phyloP scores from a whole-genome alignment of 1,284 basidiomycete genomes.

The Sanghuangporus baumii region DNA sequence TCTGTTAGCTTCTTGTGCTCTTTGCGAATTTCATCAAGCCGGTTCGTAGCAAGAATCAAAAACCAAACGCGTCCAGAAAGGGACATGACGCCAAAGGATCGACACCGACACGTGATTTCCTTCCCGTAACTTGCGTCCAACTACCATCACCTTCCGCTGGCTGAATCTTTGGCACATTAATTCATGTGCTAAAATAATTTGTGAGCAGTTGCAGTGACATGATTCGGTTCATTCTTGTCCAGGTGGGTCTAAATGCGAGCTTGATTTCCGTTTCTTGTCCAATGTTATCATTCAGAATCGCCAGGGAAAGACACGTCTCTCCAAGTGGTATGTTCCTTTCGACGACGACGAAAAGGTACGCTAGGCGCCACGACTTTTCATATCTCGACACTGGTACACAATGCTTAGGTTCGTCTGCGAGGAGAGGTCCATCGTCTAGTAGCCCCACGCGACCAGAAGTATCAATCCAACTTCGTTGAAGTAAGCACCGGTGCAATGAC shows the following conservation, averaged over 20 bases:
- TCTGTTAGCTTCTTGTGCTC: neutral
- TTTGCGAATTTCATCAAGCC: neutral
- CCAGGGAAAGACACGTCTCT: slow-evolving; percentile 94
- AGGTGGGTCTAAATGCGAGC: slow-evolving; percentile 40
- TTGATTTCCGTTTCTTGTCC: neutral
- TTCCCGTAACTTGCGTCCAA: neutral
- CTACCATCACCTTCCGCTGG: neutral
- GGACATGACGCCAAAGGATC: slow-evolving; percentile 3
- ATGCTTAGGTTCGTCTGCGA: slow-evolving; percentile 72
- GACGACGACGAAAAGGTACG: slow-evolving; percentile 89
- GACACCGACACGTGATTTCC: neutral
- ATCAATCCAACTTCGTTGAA: slow-evolving; percentile 99
- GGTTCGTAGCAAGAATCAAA: neutral
- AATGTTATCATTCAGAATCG: slow-evolving; percentile 61
- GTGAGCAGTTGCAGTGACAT: slow-evolving; percentile 34
- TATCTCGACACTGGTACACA: neutral
- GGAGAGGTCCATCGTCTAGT: slow-evolving; percentile 95
- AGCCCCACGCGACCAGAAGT: slow-evolving; percentile 97
- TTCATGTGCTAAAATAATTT: neutral
- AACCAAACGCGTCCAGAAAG: neutral
- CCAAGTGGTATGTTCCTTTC: slow-evolving; percentile 96
- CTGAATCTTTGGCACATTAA: neutral
- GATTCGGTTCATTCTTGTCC: slow-evolving; percentile 93
- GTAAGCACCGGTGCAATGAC: slow-evolving; percentile 39
- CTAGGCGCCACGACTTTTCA: slow-evolving; percentile 7